Conservation (phyloP, 106 monocot species). For the Dioscorea zingiberensis region DNA sequence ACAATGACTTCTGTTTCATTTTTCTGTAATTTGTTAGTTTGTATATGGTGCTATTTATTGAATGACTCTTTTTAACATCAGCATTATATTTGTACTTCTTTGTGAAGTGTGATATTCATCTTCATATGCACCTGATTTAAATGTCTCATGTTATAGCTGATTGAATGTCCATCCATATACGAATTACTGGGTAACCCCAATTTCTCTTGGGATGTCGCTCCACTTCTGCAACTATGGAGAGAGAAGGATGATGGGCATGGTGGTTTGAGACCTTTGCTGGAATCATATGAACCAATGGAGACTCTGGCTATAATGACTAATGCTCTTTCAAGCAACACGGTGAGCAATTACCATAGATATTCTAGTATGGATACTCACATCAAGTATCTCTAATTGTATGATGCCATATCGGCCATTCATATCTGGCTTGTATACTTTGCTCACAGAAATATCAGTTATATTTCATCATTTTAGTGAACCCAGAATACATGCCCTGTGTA, state of each 20-base stretch:
- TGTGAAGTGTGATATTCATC: not conserved
- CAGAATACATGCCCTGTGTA: no score
- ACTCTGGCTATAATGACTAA: conserved; percentile 55
- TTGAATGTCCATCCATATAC: conserved; percentile 98
- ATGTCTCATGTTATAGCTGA: conserved; percentile 44
- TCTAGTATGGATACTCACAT: no score
- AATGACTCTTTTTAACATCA: no score
- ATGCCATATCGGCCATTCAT: no score
- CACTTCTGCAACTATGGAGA: conserved; percentile 84
- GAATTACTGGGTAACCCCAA: conserved; percentile 69
- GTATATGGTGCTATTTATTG: no score
- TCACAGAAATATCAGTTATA: no score
- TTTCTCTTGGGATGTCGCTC: conserved; percentile 69
- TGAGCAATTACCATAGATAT: conserved; percentile 16
- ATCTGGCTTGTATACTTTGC: no score
- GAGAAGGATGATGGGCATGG: conserved; percentile 41
- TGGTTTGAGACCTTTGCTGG: conserved; percentile 33
- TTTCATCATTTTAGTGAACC: no score
- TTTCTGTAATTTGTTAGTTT: no score
- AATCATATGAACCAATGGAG: conserved; percentile 69
- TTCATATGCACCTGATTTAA: not conserved
- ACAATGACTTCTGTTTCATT: no score
- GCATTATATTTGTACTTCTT: no score
- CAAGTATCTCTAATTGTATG: no score
- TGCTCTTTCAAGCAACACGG: conserved; percentile 73